phyloP scores from a whole-genome alignment of 2,329 filamentous ascomycete species.

The Epichloe festucae region DNA sequence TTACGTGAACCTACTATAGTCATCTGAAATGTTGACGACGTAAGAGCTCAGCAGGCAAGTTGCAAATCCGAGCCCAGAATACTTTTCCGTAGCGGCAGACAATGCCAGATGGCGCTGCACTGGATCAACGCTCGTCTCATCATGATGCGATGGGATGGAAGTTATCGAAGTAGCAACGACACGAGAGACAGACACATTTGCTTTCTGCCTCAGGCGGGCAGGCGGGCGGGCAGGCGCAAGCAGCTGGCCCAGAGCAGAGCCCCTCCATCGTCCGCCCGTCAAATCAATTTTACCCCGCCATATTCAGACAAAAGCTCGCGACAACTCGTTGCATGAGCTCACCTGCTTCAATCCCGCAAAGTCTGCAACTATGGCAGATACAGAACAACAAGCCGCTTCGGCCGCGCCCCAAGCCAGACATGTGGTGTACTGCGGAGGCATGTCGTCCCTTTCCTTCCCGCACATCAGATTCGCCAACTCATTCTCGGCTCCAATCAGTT shows the following conservation, averaged over 20 bases:
- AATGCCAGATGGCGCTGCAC: too few species aligned
- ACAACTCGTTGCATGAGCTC: conserved; percentile 10
- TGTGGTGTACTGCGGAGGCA: conserved; percentile 47
- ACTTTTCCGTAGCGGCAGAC: too few species aligned
- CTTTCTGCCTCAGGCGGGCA: not conserved
- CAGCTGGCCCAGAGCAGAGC: conserved; percentile 5
- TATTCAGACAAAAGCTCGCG: conserved; percentile 12
- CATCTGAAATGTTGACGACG: too few species aligned
- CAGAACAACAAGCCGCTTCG: conserved; percentile 31
- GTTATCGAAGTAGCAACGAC: too few species aligned
- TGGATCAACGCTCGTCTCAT: too few species aligned
- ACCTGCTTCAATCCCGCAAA: conserved; percentile 3
- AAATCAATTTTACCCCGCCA: conserved; percentile 16
- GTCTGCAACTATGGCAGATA: conserved; percentile 38
- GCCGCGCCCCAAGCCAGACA: conserved; percentile 37
- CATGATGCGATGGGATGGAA: too few species aligned
- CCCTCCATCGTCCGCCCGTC: conserved; percentile 1
- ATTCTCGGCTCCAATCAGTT: not conserved
- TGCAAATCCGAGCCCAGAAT: too few species aligned
- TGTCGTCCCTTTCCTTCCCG: conserved; percentile 21
- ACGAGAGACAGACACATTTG: not conserved
- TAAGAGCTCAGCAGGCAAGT: too few species aligned
- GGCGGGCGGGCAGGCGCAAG: too few species aligned
- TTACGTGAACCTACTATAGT: too few species aligned
- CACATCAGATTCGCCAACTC: not conserved